These are phyloP conservation scores for Blastosporella zonata DNA, from an alignment of 1,284 basidiomycete species.

Conservation along the genomic window DNA sequence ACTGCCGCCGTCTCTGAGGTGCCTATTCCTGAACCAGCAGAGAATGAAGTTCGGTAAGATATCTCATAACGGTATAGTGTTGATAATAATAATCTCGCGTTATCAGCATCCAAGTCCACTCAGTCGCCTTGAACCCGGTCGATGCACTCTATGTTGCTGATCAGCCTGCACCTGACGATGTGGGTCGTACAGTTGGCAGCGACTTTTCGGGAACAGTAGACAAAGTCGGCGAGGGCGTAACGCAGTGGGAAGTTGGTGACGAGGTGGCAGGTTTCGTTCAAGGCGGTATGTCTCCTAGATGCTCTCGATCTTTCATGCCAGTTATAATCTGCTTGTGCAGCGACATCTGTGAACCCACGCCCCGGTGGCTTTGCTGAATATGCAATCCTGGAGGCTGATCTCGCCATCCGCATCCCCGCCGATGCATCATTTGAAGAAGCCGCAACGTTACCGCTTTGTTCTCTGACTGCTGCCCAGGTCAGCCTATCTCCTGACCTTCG, in stretches of 20 bases:
- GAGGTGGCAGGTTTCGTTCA: constrained; percentile 31
- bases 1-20: constrained; percentile 26
- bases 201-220: constrained; percentile 33
- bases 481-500: neutral
- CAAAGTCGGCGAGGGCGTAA: constrained; percentile 25
- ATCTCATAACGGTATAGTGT: neutral
- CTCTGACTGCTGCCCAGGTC: constrained; percentile 32
- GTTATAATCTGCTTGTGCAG: constrained; percentile 16
- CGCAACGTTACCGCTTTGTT: constrained; percentile 29
- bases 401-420: constrained; percentile 27
- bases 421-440: constrained; percentile 30
- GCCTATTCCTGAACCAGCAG: constrained; percentile 25
- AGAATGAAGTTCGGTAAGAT: constrained; percentile 28
- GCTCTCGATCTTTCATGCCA: neutral
- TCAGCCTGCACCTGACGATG: constrained; percentile 23
- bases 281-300: constrained; percentile 24
- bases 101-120: constrained; percentile 28
- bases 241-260: constrained; percentile 28
- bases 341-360: constrained; percentile 29
- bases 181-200: constrained; percentile 31
- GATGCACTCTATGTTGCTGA: constrained; percentile 28
- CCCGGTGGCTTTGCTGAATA: constrained; percentile 35
- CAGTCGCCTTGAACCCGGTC: constrained; percentile 30
- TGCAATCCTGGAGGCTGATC: constrained; percentile 31
- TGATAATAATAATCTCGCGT: neutral